Base-by-base conservation (phyloP, 2,329 filamentous ascomycete species). In the Septoria petroselini region DNA sequence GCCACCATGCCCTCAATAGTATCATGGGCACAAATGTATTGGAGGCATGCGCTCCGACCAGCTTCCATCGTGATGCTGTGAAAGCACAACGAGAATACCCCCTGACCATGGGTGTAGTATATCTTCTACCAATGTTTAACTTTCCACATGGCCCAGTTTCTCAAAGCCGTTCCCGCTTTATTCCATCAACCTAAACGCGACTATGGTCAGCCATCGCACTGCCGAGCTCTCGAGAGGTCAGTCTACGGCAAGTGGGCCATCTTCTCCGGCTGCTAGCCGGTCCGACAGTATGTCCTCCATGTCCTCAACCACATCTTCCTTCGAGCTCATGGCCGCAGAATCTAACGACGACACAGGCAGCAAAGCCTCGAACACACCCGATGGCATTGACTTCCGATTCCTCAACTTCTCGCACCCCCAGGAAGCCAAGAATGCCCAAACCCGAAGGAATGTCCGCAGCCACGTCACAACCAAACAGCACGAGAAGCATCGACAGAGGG, bases 361-460 rank as follows among this genome's bases (percentile, higher is more conserved):
- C 49, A 48, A 58, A 53, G 49, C 52, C 41, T 44, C 56, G 47
- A 49, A 43, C n/a, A 23, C 48, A 12, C 48, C 39, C 8, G 55
- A 58, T 15, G 50, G 45, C 25, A 65, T 66, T 39, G 63, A 65
- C 54, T 67, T 65, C 52, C 64, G 65, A 33, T 67, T 67, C 41
- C 54, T 67, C 19, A 67, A 67, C 55, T 67, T 67, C 58, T 63
- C 56, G 23, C 64, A 68, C 46, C 66, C 66, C 3, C 62, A 60
- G 33, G 66, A 69, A 33, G 65, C 65, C 55, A 67, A 57, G 53
- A 61, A 45, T 54, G 61, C 37, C 40, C 55, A 55, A 55, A 63
- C 58, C 7, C 60, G 66, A 23, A 55, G 63, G 27, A 62, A 63
- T n/a, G 65, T 68, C 37, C 62, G 66, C 31, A 68, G 65, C 35